phyloP scores from a whole-genome alignment of 2,329 filamentous ascomycete species.

The Raffaelea deltoideospora region DNA sequence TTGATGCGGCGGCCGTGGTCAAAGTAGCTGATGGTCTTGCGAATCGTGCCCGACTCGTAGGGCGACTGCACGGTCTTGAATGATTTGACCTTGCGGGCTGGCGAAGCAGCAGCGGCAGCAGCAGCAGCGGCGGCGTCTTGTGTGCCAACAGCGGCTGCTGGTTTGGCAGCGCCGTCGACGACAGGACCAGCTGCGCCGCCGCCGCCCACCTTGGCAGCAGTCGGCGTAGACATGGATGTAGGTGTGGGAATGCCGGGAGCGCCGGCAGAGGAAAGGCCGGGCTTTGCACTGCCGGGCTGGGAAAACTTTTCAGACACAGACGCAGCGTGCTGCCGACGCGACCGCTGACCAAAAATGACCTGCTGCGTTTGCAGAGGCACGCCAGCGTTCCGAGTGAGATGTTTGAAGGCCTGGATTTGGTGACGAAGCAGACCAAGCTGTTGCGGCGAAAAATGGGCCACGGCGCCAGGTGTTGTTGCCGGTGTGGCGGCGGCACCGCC shows the following conservation, averaged over 20 bases:
- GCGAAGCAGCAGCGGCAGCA: slow-evolving; percentile 11
- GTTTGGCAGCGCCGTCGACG: slow-evolving; percentile 21
- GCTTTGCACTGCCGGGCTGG: slow-evolving; percentile 14
- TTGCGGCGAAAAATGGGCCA: slow-evolving; percentile 55
- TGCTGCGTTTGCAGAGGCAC: slow-evolving; percentile 69
- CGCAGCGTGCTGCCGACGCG: slow-evolving; percentile 43
- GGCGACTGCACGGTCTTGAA: slow-evolving; percentile 68
- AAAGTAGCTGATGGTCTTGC: slow-evolving; percentile 55
- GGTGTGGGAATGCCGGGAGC: slow-evolving; percentile 14
- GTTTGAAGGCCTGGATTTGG: slow-evolving; percentile 85
- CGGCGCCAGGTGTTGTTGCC: slow-evolving; percentile 11
- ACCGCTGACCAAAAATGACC: slow-evolving; percentile 61
- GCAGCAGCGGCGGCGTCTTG: slow-evolving; percentile 6
- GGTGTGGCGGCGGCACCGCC: slow-evolving; percentile 15
- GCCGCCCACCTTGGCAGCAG: slow-evolving; percentile 18
- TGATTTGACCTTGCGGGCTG: slow-evolving; percentile 26
- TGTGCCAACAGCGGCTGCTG: too few relatives aligned
- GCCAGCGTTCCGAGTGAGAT: slow-evolving; percentile 73
- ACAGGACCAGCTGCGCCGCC: slow-evolving; percentile 22
- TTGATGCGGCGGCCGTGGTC: slow-evolving; percentile 65
- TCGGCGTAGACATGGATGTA: slow-evolving; percentile 13
- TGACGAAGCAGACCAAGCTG: slow-evolving; percentile 66
- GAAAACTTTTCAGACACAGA: slow-evolving; percentile 32
- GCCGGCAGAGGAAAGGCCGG: slow-evolving; percentile 7
- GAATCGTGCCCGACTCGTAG: slow-evolving; percentile 39